These are phyloP conservation scores for Cercospora zeina DNA, from an alignment of 2,329 filamentous ascomycete species.

Conservation along the genomic window DNA sequence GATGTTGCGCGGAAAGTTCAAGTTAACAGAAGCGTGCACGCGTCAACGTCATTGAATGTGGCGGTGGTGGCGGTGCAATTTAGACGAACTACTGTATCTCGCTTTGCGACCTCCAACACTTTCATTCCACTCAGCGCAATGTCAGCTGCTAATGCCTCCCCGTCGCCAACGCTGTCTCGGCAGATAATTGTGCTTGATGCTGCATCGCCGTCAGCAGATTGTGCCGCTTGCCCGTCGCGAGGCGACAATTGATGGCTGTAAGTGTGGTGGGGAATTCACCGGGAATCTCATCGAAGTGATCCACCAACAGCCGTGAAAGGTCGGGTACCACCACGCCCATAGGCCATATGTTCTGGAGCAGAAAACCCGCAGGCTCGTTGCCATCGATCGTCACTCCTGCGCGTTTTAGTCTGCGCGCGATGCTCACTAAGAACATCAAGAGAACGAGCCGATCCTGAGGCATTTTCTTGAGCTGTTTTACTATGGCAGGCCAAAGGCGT, in stretches of 20 bases:
- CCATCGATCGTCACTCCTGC: conserved; percentile 21
- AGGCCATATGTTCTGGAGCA: conserved; percentile 24
- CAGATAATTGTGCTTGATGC: not conserved
- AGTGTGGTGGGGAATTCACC: conserved; percentile 20
- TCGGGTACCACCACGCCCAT: conserved; percentile 16
- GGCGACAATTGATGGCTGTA: conserved; percentile 23
- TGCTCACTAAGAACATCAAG: conserved; percentile 25
- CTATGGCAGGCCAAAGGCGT: conserved; percentile 20
- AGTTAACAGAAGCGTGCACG: not conserved
- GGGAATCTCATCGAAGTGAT: conserved; percentile 25
- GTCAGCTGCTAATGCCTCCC: not conserved
- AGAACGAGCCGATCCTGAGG: conserved; percentile 22
- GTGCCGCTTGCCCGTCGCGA: conserved; percentile 13
- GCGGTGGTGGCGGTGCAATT: conserved; percentile 4
- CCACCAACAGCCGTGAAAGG: conserved; percentile 19
- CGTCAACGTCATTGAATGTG: not conserved
- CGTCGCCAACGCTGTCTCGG: not conserved
- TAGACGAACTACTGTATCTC: not conserved
- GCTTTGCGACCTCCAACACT: not conserved
- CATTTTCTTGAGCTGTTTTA: conserved; percentile 24
- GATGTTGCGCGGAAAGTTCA: not conserved
- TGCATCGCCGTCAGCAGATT: conserved; percentile 16
- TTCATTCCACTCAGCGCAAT: not conserved
- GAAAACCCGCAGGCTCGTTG: conserved; percentile 17
- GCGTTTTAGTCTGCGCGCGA: conserved; percentile 22